Conservation (phyloP, 2,329 filamentous ascomycete species). For the Ophiostoma novo-ulmi region DNA sequence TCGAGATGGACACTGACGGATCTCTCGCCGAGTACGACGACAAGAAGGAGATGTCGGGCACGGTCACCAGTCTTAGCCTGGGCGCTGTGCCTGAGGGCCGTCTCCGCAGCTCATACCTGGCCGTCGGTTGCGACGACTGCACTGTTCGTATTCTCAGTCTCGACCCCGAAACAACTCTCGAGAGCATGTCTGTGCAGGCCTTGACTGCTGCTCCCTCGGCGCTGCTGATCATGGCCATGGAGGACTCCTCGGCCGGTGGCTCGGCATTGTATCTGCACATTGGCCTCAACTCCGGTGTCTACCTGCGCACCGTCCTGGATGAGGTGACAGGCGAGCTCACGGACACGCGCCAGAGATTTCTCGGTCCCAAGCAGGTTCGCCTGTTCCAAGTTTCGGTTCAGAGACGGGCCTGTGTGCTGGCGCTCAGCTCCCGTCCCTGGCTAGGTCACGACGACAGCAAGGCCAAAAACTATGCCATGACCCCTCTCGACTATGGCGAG, state of each 20-base stretch:
- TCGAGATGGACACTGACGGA: slow-evolving; percentile 92
- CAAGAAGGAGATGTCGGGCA: slow-evolving; percentile 90
- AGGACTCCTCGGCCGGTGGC: slow-evolving; percentile 83
- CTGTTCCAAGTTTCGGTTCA: slow-evolving; percentile 88
- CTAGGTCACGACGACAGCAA: slow-evolving; percentile 87
- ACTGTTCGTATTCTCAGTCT: slow-evolving; percentile 90
- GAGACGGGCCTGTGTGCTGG: slow-evolving; percentile 77
- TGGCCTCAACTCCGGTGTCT: slow-evolving; percentile 90
- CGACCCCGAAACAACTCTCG: slow-evolving; percentile 82
- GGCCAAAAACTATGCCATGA: slow-evolving; percentile 83
- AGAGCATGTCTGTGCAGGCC: slow-evolving; percentile 91
- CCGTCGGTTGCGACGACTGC: slow-evolving; percentile 93
- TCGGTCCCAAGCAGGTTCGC: slow-evolving; percentile 84
- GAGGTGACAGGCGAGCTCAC: slow-evolving; percentile 93
- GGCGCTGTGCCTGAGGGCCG: slow-evolving; percentile 89
- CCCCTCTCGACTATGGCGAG: slow-evolving; percentile 79
- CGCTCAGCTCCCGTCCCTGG: slow-evolving; percentile 91
- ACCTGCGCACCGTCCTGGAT: slow-evolving; percentile 89
- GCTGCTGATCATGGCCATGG: slow-evolving; percentile 89
- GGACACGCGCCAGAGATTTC: slow-evolving; percentile 88
- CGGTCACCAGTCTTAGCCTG: slow-evolving; percentile 89
- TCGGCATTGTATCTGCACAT: slow-evolving; percentile 93
- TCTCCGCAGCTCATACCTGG: slow-evolving; percentile 82
- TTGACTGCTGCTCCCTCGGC: slow-evolving; percentile 85
- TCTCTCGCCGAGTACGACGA: slow-evolving; percentile 91